A percentile compares a stretch with the other conserved stretches of the same genome.
Evolutionary conservation across 2,329 filamentous ascomycete species (phyloP).

Genomic region (Xylaria sp.): DNA sequence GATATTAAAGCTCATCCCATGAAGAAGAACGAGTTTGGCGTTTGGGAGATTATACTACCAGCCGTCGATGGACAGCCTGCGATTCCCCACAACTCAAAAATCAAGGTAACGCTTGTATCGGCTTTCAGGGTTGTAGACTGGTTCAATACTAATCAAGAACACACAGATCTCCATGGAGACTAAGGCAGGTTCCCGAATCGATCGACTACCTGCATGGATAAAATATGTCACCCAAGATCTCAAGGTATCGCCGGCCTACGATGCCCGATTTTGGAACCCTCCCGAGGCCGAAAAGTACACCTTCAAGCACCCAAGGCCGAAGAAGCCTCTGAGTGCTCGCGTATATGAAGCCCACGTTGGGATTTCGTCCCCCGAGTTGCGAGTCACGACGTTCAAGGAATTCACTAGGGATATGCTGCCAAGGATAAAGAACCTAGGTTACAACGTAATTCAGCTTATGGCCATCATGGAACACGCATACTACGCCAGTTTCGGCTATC

Average conservation of each 20-base stretch:
- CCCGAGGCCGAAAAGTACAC: slow-evolving; percentile 78
- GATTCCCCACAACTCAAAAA: slow-evolving; percentile 92
- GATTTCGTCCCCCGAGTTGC: slow-evolving; percentile 90
- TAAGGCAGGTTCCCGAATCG: slow-evolving; percentile 81
- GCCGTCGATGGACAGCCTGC: slow-evolving; percentile 77
- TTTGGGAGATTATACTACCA: slow-evolving; percentile 85
- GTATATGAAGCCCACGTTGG: slow-evolving; percentile 99
- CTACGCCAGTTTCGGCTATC: slow-evolving; percentile 98
- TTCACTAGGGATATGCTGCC: slow-evolving; percentile 94
- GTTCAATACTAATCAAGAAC: slow-evolving; percentile 11
- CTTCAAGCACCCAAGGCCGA: slow-evolving; percentile 85
- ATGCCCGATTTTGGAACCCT: slow-evolving; percentile 97
- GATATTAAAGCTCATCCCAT: slow-evolving; percentile 84
- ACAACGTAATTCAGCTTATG: slow-evolving; percentile 99
- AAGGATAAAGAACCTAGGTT: slow-evolving; percentile 88
- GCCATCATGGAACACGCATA: slow-evolving; percentile 99
- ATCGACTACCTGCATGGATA: slow-evolving; percentile 96
- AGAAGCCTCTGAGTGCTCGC: slow-evolving; percentile 85
- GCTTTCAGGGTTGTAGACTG: neutral
- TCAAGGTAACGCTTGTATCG: slow-evolving; percentile 75
- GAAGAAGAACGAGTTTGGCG: slow-evolving; percentile 85
- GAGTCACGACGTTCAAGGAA: slow-evolving; percentile 95
- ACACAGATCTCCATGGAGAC: slow-evolving; percentile 82
- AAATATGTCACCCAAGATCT: slow-evolving; percentile 96
- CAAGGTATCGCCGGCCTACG: slow-evolving; percentile 88